Conservation (phyloP, 805 yeast genomes). For the Hanseniaspora taiwanica region DNA sequence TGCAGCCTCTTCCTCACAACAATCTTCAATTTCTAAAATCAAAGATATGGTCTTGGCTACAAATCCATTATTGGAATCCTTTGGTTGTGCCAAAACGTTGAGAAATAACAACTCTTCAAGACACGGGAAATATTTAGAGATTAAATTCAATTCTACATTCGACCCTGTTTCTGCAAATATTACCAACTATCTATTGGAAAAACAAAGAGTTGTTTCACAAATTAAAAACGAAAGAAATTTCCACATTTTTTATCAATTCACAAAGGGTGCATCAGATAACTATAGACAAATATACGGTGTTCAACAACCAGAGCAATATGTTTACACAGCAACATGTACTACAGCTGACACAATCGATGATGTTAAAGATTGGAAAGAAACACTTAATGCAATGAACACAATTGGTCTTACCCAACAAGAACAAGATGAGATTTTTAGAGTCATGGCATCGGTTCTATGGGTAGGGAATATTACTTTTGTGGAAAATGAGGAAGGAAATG, state of each 20-base stretch:
- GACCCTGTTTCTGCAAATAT: slow-evolving; percentile 94
- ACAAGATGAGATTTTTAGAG: slow-evolving; percentile 80
- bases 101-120: slow-evolving; percentile 96
- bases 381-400: slow-evolving; percentile 72
- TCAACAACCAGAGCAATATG: slow-evolving; percentile 86
- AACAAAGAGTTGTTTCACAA: slow-evolving; percentile 94
- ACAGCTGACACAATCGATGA: slow-evolving; percentile 83
- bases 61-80: slow-evolving; percentile 94
- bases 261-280: slow-evolving; percentile 76
- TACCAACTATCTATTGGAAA: slow-evolving; percentile 86
- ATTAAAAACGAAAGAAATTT: slow-evolving; percentile 86
- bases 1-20: slow-evolving; percentile 53
- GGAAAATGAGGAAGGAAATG: slow-evolving; percentile 80
- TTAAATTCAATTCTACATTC: slow-evolving; percentile 63
- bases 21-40: slow-evolving; percentile 65
- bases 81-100: slow-evolving; percentile 96
- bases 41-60: slow-evolving; percentile 98
- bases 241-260: slow-evolving; percentile 92
- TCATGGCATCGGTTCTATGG: slow-evolving; percentile 82
- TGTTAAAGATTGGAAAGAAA: slow-evolving; percentile 60
- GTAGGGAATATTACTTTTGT: slow-evolving; percentile 80
- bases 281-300: slow-evolving; percentile 80
- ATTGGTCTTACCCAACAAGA: slow-evolving; percentile 76
- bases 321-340: slow-evolving; percentile 80
- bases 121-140: slow-evolving; percentile 92